Conservation (phyloP, 768 basidiomycete species). For the Lactarius tabidus region DNA sequence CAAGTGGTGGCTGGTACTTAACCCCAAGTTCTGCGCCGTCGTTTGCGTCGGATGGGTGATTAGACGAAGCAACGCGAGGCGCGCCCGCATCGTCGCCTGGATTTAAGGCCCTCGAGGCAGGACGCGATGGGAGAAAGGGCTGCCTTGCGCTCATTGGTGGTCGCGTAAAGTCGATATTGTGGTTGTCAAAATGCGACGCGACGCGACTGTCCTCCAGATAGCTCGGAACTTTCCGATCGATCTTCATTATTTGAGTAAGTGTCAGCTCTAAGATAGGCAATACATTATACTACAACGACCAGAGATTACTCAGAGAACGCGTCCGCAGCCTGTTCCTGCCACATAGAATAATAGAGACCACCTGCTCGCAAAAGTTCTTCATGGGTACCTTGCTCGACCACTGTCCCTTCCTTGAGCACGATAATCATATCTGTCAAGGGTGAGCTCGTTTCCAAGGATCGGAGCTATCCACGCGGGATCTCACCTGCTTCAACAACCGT, state of each 20-base stretch:
- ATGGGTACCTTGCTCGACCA: conserved; percentile 92
- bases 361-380: conserved; percentile 70
- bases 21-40: neutral
- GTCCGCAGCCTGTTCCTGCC: conserved; percentile 62
- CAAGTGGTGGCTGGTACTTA: neutral
- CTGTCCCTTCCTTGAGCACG: conserved; percentile 84
- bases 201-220: neutral
- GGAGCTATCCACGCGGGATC: conserved; percentile 25
- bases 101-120: conserved; percentile 12
- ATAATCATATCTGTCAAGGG: conserved; percentile 73
- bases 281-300: conserved; percentile 16
- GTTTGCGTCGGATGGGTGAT: neutral
- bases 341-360: conserved; percentile 78
- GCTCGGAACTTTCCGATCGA: neutral
- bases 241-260: neutral
- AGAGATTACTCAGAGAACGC: conserved; percentile 14
- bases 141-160: conserved; percentile 20
- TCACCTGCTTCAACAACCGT: conserved; percentile 87
- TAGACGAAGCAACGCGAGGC: neutral
- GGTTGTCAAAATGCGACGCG: neutral
- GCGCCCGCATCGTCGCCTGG: neutral
- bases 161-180: neutral
- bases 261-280: neutral
- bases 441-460: neutral
- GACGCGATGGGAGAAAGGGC: conserved; percentile 20